Percentiles rank a stretch among this genome's conserved stretches.
Conservation (phyloP, 2,329 filamentous ascomycete genomes). For the Diplodia intermedia region DNA sequence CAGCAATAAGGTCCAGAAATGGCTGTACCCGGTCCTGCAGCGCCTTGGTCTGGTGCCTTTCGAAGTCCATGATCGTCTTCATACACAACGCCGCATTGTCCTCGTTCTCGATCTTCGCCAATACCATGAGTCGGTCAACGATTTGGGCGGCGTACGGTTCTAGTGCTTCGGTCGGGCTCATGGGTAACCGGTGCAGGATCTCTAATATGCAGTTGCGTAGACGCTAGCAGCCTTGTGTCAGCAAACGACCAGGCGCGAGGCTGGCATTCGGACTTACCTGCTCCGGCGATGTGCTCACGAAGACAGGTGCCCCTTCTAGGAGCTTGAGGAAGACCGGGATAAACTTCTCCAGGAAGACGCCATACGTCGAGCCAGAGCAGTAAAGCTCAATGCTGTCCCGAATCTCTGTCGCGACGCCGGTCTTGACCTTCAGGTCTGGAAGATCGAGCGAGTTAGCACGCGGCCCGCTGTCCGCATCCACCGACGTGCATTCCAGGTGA, state of each 20-base stretch:
- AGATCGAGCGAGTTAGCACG: constrained; percentile 1
- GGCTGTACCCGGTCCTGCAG: constrained; percentile 83
- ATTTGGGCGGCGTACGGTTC: constrained; percentile 88
- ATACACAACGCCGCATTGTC: constrained; percentile 98
- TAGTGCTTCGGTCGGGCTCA: constrained; percentile 76
- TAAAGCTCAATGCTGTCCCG: constrained; percentile 93
- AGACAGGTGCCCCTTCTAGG: constrained; percentile 83
- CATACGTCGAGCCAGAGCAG: constrained; percentile 77
- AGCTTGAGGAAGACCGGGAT: constrained; percentile 90
- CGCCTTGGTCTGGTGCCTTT: constrained; percentile 87
- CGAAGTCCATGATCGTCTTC: constrained; percentile 96
- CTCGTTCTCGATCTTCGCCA: constrained; percentile 93
- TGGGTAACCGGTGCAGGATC: constrained; percentile 86
- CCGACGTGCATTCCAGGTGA: neutral
- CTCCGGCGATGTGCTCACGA: constrained; percentile 87
- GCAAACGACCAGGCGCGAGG: constrained; percentile 48
- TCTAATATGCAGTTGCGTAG: constrained; percentile 92
- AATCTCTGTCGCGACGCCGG: constrained; percentile 81
- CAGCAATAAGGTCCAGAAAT: constrained; percentile 90
- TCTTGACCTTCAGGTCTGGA: constrained; percentile 79
- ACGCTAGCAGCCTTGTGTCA: constrained; percentile 58
- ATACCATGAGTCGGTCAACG: constrained; percentile 85
- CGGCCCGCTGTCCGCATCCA: neutral
- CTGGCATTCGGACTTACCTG: constrained; percentile 65
- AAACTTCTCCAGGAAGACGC: constrained; percentile 81